phyloP scores from a whole-genome alignment of 331 rosid genomes.

The Acacia pycnantha region DNA sequence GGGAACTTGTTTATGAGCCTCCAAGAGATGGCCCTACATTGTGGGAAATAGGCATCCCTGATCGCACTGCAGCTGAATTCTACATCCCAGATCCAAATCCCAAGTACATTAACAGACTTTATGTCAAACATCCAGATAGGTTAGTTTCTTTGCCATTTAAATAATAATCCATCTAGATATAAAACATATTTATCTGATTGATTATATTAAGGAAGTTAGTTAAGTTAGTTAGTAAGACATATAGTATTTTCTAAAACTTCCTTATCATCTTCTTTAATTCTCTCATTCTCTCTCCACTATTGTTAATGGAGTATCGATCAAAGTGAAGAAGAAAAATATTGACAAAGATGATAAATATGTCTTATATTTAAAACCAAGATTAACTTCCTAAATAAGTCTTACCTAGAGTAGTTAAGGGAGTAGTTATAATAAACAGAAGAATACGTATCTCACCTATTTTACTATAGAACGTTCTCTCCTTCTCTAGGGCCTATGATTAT shows the following conservation, averaged over 20 bases:
- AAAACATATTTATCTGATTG: too few relatives aligned
- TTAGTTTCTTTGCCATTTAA: constrained; percentile 9
- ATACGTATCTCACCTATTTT: not conserved
- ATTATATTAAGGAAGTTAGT: too few relatives aligned
- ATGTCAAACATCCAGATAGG: constrained; percentile 65
- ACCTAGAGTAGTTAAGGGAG: too few relatives aligned
- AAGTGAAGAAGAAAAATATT: too few relatives aligned
- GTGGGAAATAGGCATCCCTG: constrained; percentile 84
- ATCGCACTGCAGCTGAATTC: constrained; percentile 78
- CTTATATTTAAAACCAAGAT: too few relatives aligned
- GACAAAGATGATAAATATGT: too few relatives aligned
- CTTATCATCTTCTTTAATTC: too few relatives aligned
- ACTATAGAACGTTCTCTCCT: not conserved
- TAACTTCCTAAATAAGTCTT: too few relatives aligned
- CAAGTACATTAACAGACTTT: constrained; percentile 49
- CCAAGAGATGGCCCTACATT: constrained; percentile 71
- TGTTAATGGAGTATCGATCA: too few relatives aligned
- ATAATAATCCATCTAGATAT: not conserved
- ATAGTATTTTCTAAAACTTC: too few relatives aligned
- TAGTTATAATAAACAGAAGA: not conserved
- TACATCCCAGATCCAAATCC: constrained; percentile 70
- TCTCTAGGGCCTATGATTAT: not conserved
- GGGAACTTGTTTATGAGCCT: constrained; percentile 53
- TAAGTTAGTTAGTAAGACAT: too few relatives aligned
- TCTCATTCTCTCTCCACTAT: too few relatives aligned